Evolutionary conservation across 108 stramenopile genomes (phyloP).

Genomic region (Seminavis robusta): DNA sequence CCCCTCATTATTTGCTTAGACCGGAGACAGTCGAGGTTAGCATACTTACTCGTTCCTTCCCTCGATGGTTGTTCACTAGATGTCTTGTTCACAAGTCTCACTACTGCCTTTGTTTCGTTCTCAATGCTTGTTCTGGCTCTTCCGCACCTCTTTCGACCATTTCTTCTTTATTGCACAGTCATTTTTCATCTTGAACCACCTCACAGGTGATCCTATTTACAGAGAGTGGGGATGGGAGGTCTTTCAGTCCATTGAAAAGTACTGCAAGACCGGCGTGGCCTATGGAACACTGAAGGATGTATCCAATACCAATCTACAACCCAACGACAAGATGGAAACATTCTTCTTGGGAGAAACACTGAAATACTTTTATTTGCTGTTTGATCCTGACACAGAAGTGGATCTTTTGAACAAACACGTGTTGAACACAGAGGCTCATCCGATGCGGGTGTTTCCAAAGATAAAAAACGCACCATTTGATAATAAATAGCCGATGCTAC

Average conservation of each 20-base stretch:
- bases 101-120: conserved; percentile 20
- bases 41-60: conserved; percentile 25
- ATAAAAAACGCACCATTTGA: conserved; percentile 14
- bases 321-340: conserved; percentile 89
- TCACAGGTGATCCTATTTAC: conserved; percentile 93
- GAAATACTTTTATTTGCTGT: conserved; percentile 93
- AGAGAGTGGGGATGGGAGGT: conserved; percentile 98
- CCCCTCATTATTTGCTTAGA: conserved; percentile 83
- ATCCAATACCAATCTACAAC: conserved; percentile 16
- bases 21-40: conserved; percentile 95
- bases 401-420: conserved; percentile 87
- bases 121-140: conserved; percentile 12
- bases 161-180: conserved; percentile 1
- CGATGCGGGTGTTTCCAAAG: conserved; percentile 64
- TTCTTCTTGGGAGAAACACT: conserved; percentile 97
- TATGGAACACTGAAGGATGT: conserved; percentile 84
- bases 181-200: conserved; percentile 57
- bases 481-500: too few species aligned
- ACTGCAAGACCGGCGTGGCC: conserved; percentile 73
- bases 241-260: conserved; percentile 88
- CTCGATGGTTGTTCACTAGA: conserved; percentile 31
- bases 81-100: conserved; percentile 44
- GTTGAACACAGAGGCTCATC: conserved; percentile 98
- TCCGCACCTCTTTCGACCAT: conserved; percentile 10
- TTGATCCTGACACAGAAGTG: conserved; percentile 88